These are phyloP conservation scores for Rhynchosporium agropyri DNA, from an alignment of 2,329 filamentous ascomycete species.

Conservation along the genomic window DNA sequence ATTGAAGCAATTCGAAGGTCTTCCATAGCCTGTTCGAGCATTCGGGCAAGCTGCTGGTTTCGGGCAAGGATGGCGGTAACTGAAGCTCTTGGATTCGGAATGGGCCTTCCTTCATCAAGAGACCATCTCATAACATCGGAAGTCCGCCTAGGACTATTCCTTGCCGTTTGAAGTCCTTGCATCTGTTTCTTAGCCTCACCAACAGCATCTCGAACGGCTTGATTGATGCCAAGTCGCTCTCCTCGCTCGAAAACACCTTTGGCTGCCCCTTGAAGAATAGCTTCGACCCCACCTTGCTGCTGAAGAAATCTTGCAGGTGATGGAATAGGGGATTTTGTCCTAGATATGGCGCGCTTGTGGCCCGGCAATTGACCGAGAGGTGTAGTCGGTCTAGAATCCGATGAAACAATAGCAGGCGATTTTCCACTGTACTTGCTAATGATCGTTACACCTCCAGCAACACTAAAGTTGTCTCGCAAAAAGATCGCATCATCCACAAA, in stretches of 20 bases:
- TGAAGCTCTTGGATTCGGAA: conserved; percentile 42
- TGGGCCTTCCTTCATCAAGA: conserved; percentile 38
- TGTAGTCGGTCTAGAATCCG: conserved; percentile 37
- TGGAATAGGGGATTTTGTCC: conserved; percentile 38
- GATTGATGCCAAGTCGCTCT: conserved; percentile 78
- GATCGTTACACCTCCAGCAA: conserved; percentile 63
- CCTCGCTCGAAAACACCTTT: conserved; percentile 73
- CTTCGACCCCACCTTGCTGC: conserved; percentile 63
- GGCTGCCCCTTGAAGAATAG: conserved; percentile 74
- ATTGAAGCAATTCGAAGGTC: conserved; percentile 64
- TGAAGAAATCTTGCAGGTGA: conserved; percentile 47
- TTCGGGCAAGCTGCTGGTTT: conserved; percentile 66
- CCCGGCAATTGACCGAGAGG: conserved; percentile 37
- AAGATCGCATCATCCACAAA: conserved; percentile 87
- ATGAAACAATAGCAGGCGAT: conserved; percentile 45
- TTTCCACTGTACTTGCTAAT: conserved; percentile 72
- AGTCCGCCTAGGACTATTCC: conserved; percentile 44
- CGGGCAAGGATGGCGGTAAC: conserved; percentile 61
- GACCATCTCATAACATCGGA: conserved; percentile 38
- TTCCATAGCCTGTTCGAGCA: conserved; percentile 68
- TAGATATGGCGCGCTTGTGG: conserved; percentile 31
- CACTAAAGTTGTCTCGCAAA: conserved; percentile 65
- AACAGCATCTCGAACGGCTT: conserved; percentile 78
- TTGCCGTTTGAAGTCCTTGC: conserved; percentile 63
- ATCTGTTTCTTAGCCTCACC: conserved; percentile 79